Evolutionary conservation across 1,139 yeast species (phyloP), one percentile per base, ranked within the genome.

Genomic region (Kodamaea derodonti): DNA sequence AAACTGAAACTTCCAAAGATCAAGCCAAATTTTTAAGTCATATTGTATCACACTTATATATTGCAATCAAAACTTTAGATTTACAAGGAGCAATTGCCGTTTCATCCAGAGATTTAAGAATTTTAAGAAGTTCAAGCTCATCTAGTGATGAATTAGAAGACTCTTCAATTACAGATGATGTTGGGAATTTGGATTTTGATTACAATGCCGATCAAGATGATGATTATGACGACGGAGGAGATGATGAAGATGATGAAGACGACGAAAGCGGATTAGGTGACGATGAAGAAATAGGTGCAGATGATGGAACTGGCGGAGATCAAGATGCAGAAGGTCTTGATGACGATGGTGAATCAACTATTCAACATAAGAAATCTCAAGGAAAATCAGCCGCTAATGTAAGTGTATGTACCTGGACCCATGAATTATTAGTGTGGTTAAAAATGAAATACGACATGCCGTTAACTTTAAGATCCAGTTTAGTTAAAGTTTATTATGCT

Each of bases 401-500:
- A 8, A 75, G 82, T 28, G 82, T 86, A 8, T 73, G 83, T 36
- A 86, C 84, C 41, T 90, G 97, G 96, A 84, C 97, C 0, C 81
- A 85, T 38, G 97, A 88, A 54, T 69, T 92, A 43, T 72, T 80
- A 37, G 81, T 84, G 29, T 84, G 96, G 78, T 60, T 88, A 41
- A 75, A 75, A 43, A 81, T 84, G 78, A 87, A 87, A 54, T 81
- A 84, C 49, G 85, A 83, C 36, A 72, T 92, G 68, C 97, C 98
- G 0, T 49, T 87, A 14, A 52, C 67, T 2, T 62, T 80, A 31
- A 70, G 92, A 38, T 68, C 79, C 22, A 66, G 75, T 3, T 69
- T 92, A 34, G 80, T 88, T 1, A 67, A 70, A 38, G 84, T 87
- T 1, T 90, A 80, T 51, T 90, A 79, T 52, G 76, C 86, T 11